A percentile compares a stretch with the other conserved stretches of the same genome.
Conservation (phyloP, 2,329 filamentous ascomycete species). For the Monosporascus cannonballus region DNA sequence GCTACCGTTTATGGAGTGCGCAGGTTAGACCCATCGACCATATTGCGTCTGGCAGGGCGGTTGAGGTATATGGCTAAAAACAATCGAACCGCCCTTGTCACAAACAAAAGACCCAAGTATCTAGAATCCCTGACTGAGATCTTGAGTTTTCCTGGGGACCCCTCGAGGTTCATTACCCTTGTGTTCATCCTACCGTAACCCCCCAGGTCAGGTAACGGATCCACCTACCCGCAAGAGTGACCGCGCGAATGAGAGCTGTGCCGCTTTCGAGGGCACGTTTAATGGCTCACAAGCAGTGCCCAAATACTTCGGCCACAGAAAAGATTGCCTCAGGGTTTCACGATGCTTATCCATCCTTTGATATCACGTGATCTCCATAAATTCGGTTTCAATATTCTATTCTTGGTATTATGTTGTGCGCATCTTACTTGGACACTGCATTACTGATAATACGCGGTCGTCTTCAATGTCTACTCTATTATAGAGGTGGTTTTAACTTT, state of each 20-base stretch:
- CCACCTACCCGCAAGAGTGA: not conserved
- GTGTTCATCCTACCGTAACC: not conserved
- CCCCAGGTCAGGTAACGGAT: not conserved
- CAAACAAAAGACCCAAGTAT: not conserved
- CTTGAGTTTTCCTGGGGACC: not conserved
- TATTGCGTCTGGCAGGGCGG: not conserved
- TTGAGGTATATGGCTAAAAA: not conserved
- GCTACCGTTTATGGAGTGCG: too few relatives aligned
- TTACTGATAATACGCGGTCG: too few relatives aligned
- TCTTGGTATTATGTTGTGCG: too few relatives aligned
- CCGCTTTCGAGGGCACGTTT: not conserved
- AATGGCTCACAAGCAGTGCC: not conserved
- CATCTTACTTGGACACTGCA: too few relatives aligned
- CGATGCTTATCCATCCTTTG: too few relatives aligned
- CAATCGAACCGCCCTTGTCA: not conserved
- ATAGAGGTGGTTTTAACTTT: too few relatives aligned
- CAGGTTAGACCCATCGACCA: too few relatives aligned
- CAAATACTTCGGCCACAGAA: too few relatives aligned
- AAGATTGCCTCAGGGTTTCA: too few relatives aligned
- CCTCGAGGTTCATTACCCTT: not conserved
- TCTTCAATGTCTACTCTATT: too few relatives aligned
- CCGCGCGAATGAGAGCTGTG: not conserved
- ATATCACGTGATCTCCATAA: too few relatives aligned
- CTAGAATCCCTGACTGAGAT: not conserved
- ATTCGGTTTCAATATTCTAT: too few relatives aligned